A percentile compares a stretch with the other conserved stretches of the same genome.
These are phyloP conservation scores for Alectoria sarmentosa DNA, from an alignment of 495 filamentous ascomycete species.

Conservation along the genomic window DNA sequence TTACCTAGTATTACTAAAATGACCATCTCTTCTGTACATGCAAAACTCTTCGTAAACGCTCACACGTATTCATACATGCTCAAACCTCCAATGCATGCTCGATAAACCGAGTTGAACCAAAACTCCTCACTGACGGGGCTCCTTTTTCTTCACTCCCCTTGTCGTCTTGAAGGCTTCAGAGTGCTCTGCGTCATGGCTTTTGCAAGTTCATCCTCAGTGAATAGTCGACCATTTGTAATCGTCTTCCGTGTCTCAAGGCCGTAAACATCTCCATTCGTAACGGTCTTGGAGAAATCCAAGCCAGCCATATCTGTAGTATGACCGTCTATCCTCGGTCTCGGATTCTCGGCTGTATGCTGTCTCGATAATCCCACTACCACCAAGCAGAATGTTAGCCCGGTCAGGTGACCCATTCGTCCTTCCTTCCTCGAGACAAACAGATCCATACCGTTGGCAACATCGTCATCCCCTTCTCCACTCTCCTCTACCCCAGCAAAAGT, in stretches of 20 bases:
- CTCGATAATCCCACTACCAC: constrained; percentile 26
- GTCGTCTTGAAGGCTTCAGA: constrained; percentile 16
- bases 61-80: neutral
- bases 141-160: constrained; percentile 4
- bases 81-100: neutral
- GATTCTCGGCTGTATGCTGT: constrained; percentile 23
- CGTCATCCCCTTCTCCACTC: constrained; percentile 26
- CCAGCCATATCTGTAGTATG: constrained; percentile 10
- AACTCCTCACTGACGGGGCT: neutral
- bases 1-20: neutral
- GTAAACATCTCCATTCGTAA: constrained; percentile 8
- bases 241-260: constrained; percentile 22
- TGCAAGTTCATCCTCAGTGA: constrained; percentile 27
- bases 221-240: constrained; percentile 23
- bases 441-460: constrained; percentile 26
- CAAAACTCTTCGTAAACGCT: neutral
- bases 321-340: constrained; percentile 5
- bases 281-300: constrained; percentile 16
- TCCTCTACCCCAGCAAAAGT: constrained; percentile 22
- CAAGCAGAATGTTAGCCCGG: neutral
- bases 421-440: neutral
- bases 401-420: neutral
- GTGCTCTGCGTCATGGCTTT: constrained; percentile 27
- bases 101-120: neutral
- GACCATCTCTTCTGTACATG: neutral